phyloP scores from a whole-genome alignment of 768 basidiomycete genomes.

The Arthromyces matolae region DNA sequence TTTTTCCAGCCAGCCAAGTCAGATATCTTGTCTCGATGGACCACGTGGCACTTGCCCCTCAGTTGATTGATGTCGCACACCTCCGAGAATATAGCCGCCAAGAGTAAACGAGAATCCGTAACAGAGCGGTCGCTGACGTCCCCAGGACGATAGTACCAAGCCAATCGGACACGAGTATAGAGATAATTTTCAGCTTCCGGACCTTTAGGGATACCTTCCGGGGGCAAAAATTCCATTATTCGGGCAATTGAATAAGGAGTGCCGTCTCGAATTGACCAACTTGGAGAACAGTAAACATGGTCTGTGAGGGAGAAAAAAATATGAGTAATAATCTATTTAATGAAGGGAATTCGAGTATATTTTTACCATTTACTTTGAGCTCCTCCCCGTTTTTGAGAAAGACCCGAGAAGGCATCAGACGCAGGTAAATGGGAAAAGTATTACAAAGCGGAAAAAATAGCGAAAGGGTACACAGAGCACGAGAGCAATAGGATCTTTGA shows the following conservation, averaged over 20 bases:
- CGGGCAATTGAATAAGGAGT: slow-evolving; percentile 94
- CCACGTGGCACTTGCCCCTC: slow-evolving; percentile 88
- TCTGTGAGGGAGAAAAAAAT: slow-evolving; percentile 62
- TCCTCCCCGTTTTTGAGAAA: slow-evolving; percentile 79
- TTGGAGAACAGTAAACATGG: slow-evolving; percentile 95
- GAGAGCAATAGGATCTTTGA: slow-evolving; percentile 19
- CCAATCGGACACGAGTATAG: slow-evolving; percentile 82
- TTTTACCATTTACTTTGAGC: slow-evolving; percentile 83
- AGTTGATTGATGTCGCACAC: slow-evolving; percentile 93
- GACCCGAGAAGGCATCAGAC: slow-evolving; percentile 44
- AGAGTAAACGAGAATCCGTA: slow-evolving; percentile 85
- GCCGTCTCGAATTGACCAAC: slow-evolving; percentile 88
- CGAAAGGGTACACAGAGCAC: slow-evolving; percentile 19
- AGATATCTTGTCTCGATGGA: slow-evolving; percentile 92
- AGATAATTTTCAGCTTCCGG: slow-evolving; percentile 63
- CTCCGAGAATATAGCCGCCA: slow-evolving; percentile 96
- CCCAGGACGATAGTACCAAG: slow-evolving; percentile 95
- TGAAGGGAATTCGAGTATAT: slow-evolving; percentile 19
- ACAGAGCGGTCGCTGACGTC: slow-evolving; percentile 93
- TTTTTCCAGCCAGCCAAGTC: slow-evolving; percentile 94
- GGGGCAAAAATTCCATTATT: slow-evolving; percentile 94
- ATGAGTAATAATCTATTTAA: slow-evolving; percentile 13
- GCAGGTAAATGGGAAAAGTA: slow-evolving; percentile 30
- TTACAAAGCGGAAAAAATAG: slow-evolving; percentile 30
- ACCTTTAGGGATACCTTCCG: slow-evolving; percentile 66